phyloP scores from a whole-genome alignment of 2,329 filamentous ascomycete genomes.

The Penicillium hordei region DNA sequence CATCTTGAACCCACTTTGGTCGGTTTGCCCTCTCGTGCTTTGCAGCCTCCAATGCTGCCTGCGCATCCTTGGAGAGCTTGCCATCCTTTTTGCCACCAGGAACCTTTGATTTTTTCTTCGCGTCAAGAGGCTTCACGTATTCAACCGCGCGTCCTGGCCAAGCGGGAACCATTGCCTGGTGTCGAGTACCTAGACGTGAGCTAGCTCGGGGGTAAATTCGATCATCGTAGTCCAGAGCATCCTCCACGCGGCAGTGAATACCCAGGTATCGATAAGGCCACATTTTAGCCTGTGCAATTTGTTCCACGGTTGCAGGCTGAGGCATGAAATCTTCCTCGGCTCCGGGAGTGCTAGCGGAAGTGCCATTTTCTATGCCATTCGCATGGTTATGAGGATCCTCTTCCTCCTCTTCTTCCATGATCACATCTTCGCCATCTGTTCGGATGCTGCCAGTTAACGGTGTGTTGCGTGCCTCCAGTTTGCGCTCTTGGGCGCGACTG shows the following conservation, averaged over 20 bases:
- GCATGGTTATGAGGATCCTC: constrained; percentile 61
- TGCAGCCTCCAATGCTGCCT: constrained; percentile 78
- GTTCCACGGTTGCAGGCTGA: constrained; percentile 71
- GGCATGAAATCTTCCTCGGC: constrained; percentile 55
- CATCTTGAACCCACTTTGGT: constrained; percentile 91
- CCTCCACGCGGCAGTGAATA: constrained; percentile 91
- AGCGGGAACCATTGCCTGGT: constrained; percentile 80
- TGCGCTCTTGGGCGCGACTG: constrained; percentile 91
- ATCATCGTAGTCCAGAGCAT: constrained; percentile 95
- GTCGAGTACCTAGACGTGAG: constrained; percentile 83
- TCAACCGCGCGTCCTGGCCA: constrained; percentile 89
- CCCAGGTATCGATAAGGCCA: constrained; percentile 97
- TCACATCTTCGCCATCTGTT: constrained; percentile 62
- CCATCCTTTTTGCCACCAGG: constrained; percentile 68
- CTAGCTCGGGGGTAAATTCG: constrained; percentile 95
- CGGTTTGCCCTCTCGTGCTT: constrained; percentile 75
- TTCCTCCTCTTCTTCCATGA: constrained; percentile 65
- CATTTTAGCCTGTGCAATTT: constrained; percentile 86
- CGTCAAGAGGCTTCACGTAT: constrained; percentile 82
- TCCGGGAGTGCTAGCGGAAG: constrained; percentile 64
- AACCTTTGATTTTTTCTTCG: constrained; percentile 72
- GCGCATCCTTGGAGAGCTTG: constrained; percentile 71
- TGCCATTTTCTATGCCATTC: constrained; percentile 52
- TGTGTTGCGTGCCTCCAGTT: constrained; percentile 84
- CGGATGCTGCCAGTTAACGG: constrained; percentile 62